Percentiles rank a stretch among this genome's conserved stretches.
Conservation (phyloP, 176 grass and related monocot genomes). For the Pharus latifolius region DNA sequence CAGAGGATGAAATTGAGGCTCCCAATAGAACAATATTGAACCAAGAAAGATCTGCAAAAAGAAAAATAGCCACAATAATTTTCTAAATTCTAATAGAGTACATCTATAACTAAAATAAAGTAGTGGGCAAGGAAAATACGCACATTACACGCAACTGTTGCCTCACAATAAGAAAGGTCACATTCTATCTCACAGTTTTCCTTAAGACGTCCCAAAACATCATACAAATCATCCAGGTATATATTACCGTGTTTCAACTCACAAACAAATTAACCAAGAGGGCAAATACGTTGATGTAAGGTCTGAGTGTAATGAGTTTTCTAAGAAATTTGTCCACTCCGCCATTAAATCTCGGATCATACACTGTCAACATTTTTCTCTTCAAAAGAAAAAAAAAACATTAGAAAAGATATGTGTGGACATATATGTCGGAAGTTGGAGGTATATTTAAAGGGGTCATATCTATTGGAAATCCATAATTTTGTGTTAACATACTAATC, state of each 20-base stretch:
- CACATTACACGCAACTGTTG: not conserved
- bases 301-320: not conserved
- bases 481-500: no score
- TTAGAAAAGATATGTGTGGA: not conserved
- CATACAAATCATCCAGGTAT: not conserved
- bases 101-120: not conserved
- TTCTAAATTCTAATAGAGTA: not conserved
- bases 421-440: not conserved
- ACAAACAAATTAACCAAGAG: not conserved
- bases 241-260: not conserved
- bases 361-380: not conserved
- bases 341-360: not conserved
- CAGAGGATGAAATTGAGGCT: conserved; percentile 14
- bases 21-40: not conserved
- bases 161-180: not conserved
- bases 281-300: not conserved
- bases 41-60: not conserved
- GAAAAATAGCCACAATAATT: not conserved
- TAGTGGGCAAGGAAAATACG: not conserved
- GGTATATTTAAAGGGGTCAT: no score
- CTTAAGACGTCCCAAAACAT: not conserved
- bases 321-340: not conserved
- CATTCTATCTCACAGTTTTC: not conserved
- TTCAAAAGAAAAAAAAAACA: not conserved
- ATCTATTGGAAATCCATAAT: no score